These are phyloP conservation scores for Neonectria faginata DNA, from an alignment of 2,329 filamentous ascomycete genomes.

Conservation along the genomic window DNA sequence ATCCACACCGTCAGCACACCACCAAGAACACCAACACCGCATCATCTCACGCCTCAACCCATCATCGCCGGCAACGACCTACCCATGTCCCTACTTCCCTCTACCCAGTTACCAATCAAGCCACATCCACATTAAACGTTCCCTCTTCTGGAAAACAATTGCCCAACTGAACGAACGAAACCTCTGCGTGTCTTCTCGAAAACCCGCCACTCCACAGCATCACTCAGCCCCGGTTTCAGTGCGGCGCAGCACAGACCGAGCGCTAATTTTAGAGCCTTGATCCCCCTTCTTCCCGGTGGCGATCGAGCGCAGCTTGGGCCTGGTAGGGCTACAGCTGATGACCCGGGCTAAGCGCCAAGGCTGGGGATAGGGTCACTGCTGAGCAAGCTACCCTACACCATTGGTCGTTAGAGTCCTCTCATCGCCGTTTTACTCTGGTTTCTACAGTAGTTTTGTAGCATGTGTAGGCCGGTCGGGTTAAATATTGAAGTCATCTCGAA, in stretches of 20 bases:
- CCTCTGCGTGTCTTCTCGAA: background rate
- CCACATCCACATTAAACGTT: too few relatives aligned
- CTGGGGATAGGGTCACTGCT: background rate
- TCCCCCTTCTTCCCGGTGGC: background rate
- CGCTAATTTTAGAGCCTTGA: slow-evolving; percentile 18
- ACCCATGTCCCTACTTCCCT: background rate
- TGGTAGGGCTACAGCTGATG: slow-evolving; percentile 1
- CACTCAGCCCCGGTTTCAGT: slow-evolving; percentile 6
- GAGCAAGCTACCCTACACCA: background rate
- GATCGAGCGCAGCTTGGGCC: background rate
- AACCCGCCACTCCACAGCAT: background rate
- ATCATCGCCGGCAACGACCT: background rate
- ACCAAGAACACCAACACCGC: background rate
- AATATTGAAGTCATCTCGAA: background rate
- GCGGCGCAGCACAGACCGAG: slow-evolving; percentile 11
- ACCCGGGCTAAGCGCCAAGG: background rate
- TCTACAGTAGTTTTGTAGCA: too few relatives aligned
- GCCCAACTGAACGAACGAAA: background rate
- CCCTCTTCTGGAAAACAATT: background rate
- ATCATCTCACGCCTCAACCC: background rate
- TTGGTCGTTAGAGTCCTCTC: background rate
- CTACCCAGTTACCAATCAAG: background rate
- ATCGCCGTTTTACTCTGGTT: background rate
- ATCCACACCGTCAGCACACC: background rate
- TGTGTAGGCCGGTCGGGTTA: too few relatives aligned